These are phyloP conservation scores for Trichoderma harzianum DNA, from an alignment of 2,329 filamentous ascomycete species.

Conservation along the genomic window DNA sequence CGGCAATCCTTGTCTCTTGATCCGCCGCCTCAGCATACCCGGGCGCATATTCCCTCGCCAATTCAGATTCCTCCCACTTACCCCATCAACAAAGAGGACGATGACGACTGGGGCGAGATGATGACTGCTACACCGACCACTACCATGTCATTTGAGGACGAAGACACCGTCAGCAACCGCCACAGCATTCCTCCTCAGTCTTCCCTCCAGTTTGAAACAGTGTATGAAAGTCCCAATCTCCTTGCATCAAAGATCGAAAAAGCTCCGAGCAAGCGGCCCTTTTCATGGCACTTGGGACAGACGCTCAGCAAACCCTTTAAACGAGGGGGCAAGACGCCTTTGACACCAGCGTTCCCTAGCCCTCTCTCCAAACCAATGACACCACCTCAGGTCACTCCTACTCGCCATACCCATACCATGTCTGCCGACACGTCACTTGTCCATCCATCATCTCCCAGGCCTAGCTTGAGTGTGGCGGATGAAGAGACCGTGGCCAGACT, in stretches of 20 bases:
- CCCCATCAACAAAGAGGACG: constrained; percentile 21
- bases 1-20: neutral
- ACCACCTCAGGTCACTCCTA: neutral
- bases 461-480: constrained; percentile 24
- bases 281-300: neutral
- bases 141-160: neutral
- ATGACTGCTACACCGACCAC: constrained; percentile 35
- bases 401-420: neutral
- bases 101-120: constrained; percentile 62
- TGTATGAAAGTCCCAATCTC: neutral
- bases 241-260: neutral
- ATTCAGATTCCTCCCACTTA: neutral
- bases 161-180: neutral
- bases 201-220: neutral
- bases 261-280: neutral
- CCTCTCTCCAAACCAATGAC: constrained; percentile 1
- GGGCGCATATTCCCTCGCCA: neutral
- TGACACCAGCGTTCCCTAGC: neutral
- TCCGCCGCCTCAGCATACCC: neutral
- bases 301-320: constrained; percentile 2
- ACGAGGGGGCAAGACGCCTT: constrained; percentile 5
- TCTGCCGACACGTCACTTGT: neutral
- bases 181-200: neutral
- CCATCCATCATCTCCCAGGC: neutral
- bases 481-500: constrained; percentile 35